Evolutionary conservation across 192 early-diverging fungal genomes (phyloP).

Genomic region (Coemansia sp.): DNA sequence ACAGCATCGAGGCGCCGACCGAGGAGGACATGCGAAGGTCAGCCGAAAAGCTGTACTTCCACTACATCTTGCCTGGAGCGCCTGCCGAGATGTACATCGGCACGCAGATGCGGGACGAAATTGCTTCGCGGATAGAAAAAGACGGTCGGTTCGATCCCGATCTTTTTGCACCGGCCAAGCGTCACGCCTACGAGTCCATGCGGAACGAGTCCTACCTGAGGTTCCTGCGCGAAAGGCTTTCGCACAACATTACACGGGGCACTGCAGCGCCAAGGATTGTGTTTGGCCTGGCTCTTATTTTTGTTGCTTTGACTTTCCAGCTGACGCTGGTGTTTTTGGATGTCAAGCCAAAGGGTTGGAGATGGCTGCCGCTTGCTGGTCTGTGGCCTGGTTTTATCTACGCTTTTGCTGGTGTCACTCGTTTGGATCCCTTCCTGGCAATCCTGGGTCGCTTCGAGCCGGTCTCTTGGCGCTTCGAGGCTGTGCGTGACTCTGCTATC

Average conservation of each 20-base stretch:
- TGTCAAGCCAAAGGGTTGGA: slow-evolving; percentile 54
- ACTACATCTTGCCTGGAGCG: slow-evolving; percentile 37
- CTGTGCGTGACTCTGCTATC: slow-evolving; percentile 31
- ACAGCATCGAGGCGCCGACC: slow-evolving; percentile 16
- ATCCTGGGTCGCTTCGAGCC: slow-evolving; percentile 43
- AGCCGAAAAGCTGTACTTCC: slow-evolving; percentile 46
- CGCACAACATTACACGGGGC: slow-evolving; percentile 50
- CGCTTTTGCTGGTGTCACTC: slow-evolving; percentile 41
- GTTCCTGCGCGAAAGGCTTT: slow-evolving; percentile 48
- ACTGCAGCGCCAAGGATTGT: slow-evolving; percentile 50
- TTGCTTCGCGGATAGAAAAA: slow-evolving; percentile 35
- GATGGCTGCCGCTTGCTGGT: slow-evolving; percentile 49
- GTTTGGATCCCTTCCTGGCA: slow-evolving; percentile 50
- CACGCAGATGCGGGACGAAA: slow-evolving; percentile 42
- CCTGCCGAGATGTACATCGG: slow-evolving; percentile 41
- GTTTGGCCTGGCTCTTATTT: slow-evolving; percentile 44
- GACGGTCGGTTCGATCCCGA: slow-evolving; percentile 40
- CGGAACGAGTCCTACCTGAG: slow-evolving; percentile 52
- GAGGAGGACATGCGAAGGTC: slow-evolving; percentile 43
- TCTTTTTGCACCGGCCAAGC: slow-evolving; percentile 50
- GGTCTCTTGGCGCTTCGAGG: slow-evolving; percentile 36
- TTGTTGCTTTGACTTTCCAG: slow-evolving; percentile 47
- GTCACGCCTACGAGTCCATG: slow-evolving; percentile 54
- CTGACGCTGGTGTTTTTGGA: slow-evolving; percentile 48
- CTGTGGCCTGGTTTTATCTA: slow-evolving; percentile 44